These are phyloP conservation scores for Lasiosphaeria miniovina DNA, from an alignment of 495 filamentous ascomycete genomes.

Conservation along the genomic window DNA sequence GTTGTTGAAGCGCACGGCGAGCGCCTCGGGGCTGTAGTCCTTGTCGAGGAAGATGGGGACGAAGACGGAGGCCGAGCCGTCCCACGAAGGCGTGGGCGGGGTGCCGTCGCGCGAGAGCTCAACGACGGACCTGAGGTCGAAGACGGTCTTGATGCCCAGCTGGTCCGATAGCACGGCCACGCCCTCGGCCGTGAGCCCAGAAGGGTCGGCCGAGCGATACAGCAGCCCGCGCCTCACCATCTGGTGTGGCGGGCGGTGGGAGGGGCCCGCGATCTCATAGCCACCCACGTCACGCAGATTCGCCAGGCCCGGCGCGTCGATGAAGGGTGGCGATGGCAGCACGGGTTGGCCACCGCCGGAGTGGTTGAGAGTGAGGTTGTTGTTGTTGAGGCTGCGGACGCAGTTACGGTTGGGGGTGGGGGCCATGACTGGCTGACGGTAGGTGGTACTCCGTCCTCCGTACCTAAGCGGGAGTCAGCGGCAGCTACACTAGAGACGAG, in stretches of 20 bases:
- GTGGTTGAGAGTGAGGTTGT: no score
- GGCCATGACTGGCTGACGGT: no score
- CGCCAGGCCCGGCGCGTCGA: slow-evolving; percentile 47
- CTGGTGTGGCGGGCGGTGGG: slow-evolving; percentile 27
- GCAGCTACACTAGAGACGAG: no score
- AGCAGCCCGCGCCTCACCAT: slow-evolving; percentile 47
- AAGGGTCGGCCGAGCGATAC: slow-evolving; percentile 59
- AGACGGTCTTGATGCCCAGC: slow-evolving; percentile 59
- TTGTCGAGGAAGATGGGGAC: slow-evolving; percentile 56
- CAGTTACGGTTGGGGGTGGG: no score
- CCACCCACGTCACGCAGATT: slow-evolving; percentile 63
- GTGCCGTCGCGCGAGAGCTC: slow-evolving; percentile 39
- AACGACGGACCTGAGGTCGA: slow-evolving; percentile 59
- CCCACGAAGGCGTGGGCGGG: slow-evolving; percentile 40
- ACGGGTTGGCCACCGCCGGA: no score
- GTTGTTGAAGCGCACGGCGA: slow-evolving; percentile 47
- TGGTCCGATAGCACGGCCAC: slow-evolving; percentile 43
- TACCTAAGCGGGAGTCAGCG: no score
- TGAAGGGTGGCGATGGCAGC: slow-evolving; percentile 51
- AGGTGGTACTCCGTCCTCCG: no score
- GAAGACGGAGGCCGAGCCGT: slow-evolving; percentile 50
- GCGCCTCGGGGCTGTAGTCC: slow-evolving; percentile 53
- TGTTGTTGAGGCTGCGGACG: no score
- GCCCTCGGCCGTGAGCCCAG: slow-evolving; percentile 48
- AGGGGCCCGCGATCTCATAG: slow-evolving; percentile 37